These are phyloP conservation scores for Pythium rishiriense DNA, from an alignment of 352 stramenopile genomes.

Conservation along the genomic window DNA sequence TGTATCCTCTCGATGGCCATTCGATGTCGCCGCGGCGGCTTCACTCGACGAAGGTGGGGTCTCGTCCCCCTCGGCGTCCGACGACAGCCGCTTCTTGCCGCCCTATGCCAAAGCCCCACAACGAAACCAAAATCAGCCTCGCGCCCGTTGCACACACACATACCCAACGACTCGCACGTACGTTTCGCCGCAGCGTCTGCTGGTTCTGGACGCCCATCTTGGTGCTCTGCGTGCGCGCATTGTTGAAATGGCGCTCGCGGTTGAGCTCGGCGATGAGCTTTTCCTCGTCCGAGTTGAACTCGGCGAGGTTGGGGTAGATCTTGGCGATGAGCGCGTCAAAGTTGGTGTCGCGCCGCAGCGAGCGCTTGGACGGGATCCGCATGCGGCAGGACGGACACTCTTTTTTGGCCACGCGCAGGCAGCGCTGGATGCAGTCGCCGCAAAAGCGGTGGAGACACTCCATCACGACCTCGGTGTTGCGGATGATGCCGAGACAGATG, in stretches of 20 bases:
- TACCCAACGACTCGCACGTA: conserved; percentile 14
- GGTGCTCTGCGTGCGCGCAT: conserved; percentile 72
- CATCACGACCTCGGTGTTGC: conserved; percentile 87
- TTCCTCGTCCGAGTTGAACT: conserved; percentile 77
- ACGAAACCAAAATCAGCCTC: background rate
- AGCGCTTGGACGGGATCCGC: conserved; percentile 87
- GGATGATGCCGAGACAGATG: conserved; percentile 86
- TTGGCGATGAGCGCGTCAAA: conserved; percentile 86
- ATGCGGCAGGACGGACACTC: conserved; percentile 90
- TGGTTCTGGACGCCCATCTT: conserved; percentile 75
- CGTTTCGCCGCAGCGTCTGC: conserved; percentile 54
- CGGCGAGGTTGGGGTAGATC: conserved; percentile 85
- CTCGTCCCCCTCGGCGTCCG: conserved; percentile 20
- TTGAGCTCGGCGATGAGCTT: conserved; percentile 84
- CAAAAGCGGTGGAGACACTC: conserved; percentile 93
- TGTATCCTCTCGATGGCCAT: conserved; percentile 27
- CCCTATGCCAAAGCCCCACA: background rate
- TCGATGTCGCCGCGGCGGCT: conserved; percentile 7
- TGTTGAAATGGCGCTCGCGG: conserved; percentile 79
- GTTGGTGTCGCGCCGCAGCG: conserved; percentile 77
- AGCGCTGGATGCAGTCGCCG: conserved; percentile 87
- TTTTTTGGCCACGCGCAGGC: conserved; percentile 80
- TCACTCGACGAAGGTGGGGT: conserved; percentile 21
- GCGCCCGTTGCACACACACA: background rate
- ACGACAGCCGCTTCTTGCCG: conserved; percentile 32